A percentile compares a stretch with the other conserved stretches of the same genome.
These are phyloP conservation scores for Pichia sp. DNA, from an alignment of 1,139 yeast species.

Conservation along the genomic window DNA sequence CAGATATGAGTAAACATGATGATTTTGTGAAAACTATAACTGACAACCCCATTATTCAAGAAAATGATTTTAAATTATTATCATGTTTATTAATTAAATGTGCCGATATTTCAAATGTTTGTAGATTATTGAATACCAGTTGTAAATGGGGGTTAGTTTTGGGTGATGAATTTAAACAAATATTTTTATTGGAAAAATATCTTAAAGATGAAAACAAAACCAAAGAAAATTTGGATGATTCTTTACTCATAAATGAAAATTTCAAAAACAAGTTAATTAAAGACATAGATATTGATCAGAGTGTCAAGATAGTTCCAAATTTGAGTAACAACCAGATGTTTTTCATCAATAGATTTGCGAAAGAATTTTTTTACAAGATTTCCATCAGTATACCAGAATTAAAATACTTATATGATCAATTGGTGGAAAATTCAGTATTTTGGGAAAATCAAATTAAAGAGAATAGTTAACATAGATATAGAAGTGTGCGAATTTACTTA, in stretches of 20 bases:
- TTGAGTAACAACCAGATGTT: slow-evolving; percentile 75
- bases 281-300: slow-evolving; percentile 26
- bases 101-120: slow-evolving; percentile 90
- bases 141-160: slow-evolving; percentile 82
- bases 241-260: neutral
- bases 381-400: slow-evolving; percentile 50
- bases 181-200: slow-evolving; percentile 44
- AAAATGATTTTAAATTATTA: slow-evolving; percentile 30
- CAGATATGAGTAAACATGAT: slow-evolving; percentile 91
- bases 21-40: slow-evolving; percentile 50
- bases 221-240: slow-evolving; percentile 2
- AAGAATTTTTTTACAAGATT: slow-evolving; percentile 60
- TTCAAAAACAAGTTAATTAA: slow-evolving; percentile 9
- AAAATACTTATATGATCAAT: slow-evolving; percentile 36
- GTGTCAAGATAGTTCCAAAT: slow-evolving; percentile 37
- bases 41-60: neutral
- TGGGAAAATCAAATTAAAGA: slow-evolving; percentile 25
- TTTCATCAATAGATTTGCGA: slow-evolving; percentile 78
- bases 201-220: slow-evolving; percentile 21
- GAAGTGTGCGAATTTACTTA: too few relatives aligned
- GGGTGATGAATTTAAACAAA: slow-evolving; percentile 69
- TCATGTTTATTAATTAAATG: slow-evolving; percentile 73
- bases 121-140: slow-evolving; percentile 68
- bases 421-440: slow-evolving; percentile 30
- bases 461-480: too few relatives aligned